phyloP scores from a whole-genome alignment of 2,329 filamentous ascomycete species.

The Fonsecaea pedrosoi region DNA sequence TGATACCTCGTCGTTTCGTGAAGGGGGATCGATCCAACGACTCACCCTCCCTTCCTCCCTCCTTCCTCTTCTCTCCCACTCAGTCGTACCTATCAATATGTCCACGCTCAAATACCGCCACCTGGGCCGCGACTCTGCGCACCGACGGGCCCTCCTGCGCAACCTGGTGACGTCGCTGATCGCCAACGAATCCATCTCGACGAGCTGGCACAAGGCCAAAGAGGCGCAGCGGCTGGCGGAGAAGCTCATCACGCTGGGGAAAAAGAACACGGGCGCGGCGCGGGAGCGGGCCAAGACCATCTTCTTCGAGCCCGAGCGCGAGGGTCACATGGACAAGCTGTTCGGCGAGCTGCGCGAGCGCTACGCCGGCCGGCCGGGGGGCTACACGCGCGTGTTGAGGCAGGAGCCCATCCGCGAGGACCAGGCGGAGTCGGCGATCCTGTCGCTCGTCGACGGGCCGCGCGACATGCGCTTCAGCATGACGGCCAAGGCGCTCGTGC shows the following conservation, averaged over 20 bases:
- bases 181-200: conserved; percentile 89
- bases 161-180: conserved; percentile 96
- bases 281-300: conserved; percentile 76
- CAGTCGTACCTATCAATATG: conserved; percentile 13
- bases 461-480: conserved; percentile 94
- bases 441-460: conserved; percentile 93
- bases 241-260: conserved; percentile 91
- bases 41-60: background rate
- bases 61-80: background rate
- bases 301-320: conserved; percentile 69
- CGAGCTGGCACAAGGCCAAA: conserved; percentile 96
- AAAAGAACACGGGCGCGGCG: conserved; percentile 86
- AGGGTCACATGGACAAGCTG: conserved; percentile 73
- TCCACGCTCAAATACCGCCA: conserved; percentile 80
- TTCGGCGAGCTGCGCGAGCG: conserved; percentile 82
- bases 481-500: conserved; percentile 83
- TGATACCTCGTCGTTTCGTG: background rate
- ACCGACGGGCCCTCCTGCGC: conserved; percentile 89
- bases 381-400: conserved; percentile 92
- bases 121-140: conserved; percentile 81
- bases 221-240: conserved; percentile 93
- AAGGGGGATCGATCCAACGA: background rate
- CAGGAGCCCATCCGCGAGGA: conserved; percentile 88
- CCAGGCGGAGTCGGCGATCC: conserved; percentile 86
- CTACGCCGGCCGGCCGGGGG: conserved; percentile 79